Base-by-base conservation (phyloP, 306 rosid genomes). In the Phaseolus lunatus region DNA sequence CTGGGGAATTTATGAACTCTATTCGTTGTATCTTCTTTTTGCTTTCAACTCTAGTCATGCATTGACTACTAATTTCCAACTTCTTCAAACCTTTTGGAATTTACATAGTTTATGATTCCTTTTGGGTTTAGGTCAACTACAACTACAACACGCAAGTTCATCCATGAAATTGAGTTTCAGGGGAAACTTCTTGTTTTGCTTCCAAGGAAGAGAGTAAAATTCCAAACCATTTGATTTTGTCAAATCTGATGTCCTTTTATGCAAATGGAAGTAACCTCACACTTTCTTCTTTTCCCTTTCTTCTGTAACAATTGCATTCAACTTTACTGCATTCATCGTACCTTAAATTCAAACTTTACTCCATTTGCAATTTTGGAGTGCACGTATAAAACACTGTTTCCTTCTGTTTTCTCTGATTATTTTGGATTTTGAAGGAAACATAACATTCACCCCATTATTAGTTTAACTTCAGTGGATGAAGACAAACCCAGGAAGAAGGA, bases 181-280 rank as follows among this genome's bases (percentile, higher is more conserved):
- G 70, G 49, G 49, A 37, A 64, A 35, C 49, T 19, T 1, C 24
- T 37, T 19, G 3, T 64, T 64, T 64, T 37, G 45, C 48, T 35
- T 35, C 3, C 1, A n/a, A 62, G 24, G 23, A 8, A 62, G 45
- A 61, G 5, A 29, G 3, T 31, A 12, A 29, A 9, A 33, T 33
- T n/a, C 4, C 26, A 63, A 41, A 44, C 47, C 68, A n/a, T 63
- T 63, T 63, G 18, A 31, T 35, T 35, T 63, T 63, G 48, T 63
- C 69, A 35, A 9, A 18, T 18, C 69, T 63, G 1, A 18, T 18
- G 3, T 35, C 29, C 48, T 19, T 11, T 64, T 37, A 35, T 9
- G 27, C 26, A 35, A 64, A 35, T 9, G 48, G 47, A 35, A 64
- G 24, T n/a, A 31, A n/a, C 45, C 67, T 27, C 37, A 7, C 33